These are phyloP conservation scores for Zizania latifolia DNA, from an alignment of 176 grass and related monocot species.

Conservation along the genomic window DNA sequence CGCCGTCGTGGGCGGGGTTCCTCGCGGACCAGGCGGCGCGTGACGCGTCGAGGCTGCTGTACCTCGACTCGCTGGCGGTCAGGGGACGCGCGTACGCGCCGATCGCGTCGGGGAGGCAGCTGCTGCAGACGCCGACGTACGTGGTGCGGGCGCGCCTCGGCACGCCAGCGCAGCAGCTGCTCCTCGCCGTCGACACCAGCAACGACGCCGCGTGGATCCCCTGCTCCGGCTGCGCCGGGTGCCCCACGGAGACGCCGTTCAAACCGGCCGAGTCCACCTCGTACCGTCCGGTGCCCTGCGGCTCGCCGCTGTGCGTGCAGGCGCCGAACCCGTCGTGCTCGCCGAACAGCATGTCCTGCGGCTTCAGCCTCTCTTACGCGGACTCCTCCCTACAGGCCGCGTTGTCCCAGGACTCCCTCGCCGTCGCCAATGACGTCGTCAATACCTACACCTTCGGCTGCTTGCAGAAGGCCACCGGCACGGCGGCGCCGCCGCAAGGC, in stretches of 20 bases:
- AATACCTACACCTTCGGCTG: conserved; percentile 78
- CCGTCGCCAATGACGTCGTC: conserved; percentile 56
- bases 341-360: conserved; percentile 25
- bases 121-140: conserved; percentile 81
- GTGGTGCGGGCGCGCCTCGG: conserved; percentile 71
- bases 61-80: conserved; percentile 50
- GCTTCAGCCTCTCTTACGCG: conserved; percentile 65
- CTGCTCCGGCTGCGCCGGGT: conserved; percentile 54
- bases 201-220: conserved; percentile 85
- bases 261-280: conserved; percentile 31
- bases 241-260: conserved; percentile 47
- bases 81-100: conserved; percentile 50
- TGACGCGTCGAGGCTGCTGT: conserved; percentile 56
- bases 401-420: conserved; percentile 61
- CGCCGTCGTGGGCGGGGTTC: conserved; percentile 48
- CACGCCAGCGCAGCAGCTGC: conserved; percentile 60
- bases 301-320: conserved; percentile 46
- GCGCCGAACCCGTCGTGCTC: conserved; percentile 55
- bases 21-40: conserved; percentile 43
- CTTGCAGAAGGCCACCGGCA: conserved; percentile 60
- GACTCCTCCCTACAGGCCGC: conserved; percentile 54
- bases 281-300: conserved; percentile 47
- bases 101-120: conserved; percentile 66
- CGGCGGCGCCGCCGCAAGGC: conserved; percentile 62
- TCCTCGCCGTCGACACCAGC: conserved; percentile 82